phyloP scores from a whole-genome alignment of 1,284 basidiomycete species.

The Calocybe gambosa region DNA sequence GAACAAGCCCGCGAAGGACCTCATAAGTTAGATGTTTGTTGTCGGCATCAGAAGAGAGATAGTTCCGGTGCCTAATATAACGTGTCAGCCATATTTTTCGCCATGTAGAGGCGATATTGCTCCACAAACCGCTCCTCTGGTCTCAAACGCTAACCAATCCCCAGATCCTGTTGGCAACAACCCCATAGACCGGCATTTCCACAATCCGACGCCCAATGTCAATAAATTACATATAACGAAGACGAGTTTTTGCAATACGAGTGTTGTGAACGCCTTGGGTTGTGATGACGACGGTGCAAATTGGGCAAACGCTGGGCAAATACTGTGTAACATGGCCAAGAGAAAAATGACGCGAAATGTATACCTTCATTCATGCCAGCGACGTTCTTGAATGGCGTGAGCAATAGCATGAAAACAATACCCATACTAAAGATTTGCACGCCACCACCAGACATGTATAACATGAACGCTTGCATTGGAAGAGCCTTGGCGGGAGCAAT shows the following conservation, averaged over 20 bases:
- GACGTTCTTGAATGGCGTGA: slow-evolving; percentile 76
- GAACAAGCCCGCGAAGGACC: too few species aligned
- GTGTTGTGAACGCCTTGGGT: slow-evolving; percentile 45
- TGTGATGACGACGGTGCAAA: slow-evolving; percentile 52
- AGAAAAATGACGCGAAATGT: slow-evolving; percentile 19
- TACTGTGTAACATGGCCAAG: neutral
- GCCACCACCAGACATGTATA: slow-evolving; percentile 92
- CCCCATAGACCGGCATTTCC: slow-evolving; percentile 90
- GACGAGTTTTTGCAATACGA: slow-evolving; percentile 60
- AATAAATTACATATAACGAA: slow-evolving; percentile 68
- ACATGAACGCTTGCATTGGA: slow-evolving; percentile 94
- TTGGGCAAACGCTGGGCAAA: slow-evolving; percentile 52
- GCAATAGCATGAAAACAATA: slow-evolving; percentile 85
- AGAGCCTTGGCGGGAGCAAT: slow-evolving; percentile 80
- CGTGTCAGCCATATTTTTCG: neutral
- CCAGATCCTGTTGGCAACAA: slow-evolving; percentile 82
- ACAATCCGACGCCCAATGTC: slow-evolving; percentile 75
- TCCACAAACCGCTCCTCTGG: slow-evolving; percentile 52
- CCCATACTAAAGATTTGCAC: slow-evolving; percentile 94
- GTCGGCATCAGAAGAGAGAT: slow-evolving; percentile 9
- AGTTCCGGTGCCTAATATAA: slow-evolving; percentile 9
- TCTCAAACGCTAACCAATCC: slow-evolving; percentile 91
- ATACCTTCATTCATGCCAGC: slow-evolving; percentile 70
- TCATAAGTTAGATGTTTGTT: too few species aligned
- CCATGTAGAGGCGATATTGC: slow-evolving; percentile 20